Percentiles rank a stretch among this genome's conserved stretches.
These are phyloP conservation scores for Rhododendron ferrugineum DNA, from an alignment of 148 eudicot genomes.

Conservation along the genomic window DNA sequence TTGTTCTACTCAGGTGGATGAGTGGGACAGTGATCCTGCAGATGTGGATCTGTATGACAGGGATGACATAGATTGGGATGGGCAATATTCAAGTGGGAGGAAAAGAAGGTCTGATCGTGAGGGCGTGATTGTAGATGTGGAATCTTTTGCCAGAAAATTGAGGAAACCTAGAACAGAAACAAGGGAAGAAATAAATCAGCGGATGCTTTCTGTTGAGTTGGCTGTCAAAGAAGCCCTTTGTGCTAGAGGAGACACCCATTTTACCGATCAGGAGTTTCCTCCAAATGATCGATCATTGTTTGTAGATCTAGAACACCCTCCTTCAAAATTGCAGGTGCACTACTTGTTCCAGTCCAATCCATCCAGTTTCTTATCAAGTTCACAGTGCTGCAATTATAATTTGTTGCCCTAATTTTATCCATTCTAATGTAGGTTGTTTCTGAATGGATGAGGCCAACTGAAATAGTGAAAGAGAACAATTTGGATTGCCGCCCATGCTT, in stretches of 20 bases:
- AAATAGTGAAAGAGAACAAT: constrained; percentile 69
- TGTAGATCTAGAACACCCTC: constrained; percentile 74
- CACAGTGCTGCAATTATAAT: neutral
- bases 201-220: constrained; percentile 93
- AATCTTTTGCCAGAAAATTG: constrained; percentile 77
- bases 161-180: constrained; percentile 91
- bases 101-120: constrained; percentile 84
- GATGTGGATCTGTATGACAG: constrained; percentile 98
- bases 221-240: constrained; percentile 95
- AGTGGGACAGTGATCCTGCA: constrained; percentile 98
- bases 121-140: constrained; percentile 64
- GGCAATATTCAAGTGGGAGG: constrained; percentile 98
- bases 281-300: constrained; percentile 81
- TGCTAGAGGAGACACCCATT: constrained; percentile 81
- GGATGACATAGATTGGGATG: constrained; percentile 99
- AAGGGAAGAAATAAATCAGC: constrained; percentile 76
- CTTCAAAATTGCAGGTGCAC: constrained; percentile 69
- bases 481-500: constrained; percentile 70
- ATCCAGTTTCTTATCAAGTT: constrained; percentile 6
- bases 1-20: constrained; percentile 66
- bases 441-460: constrained; percentile 84
- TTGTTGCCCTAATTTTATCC: constrained; percentile 6
- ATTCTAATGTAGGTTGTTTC: constrained; percentile 64
- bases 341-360: neutral
- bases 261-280: constrained; percentile 96